Conservation (phyloP, 441 rosid species). For the Metrosideros polymorpha region DNA sequence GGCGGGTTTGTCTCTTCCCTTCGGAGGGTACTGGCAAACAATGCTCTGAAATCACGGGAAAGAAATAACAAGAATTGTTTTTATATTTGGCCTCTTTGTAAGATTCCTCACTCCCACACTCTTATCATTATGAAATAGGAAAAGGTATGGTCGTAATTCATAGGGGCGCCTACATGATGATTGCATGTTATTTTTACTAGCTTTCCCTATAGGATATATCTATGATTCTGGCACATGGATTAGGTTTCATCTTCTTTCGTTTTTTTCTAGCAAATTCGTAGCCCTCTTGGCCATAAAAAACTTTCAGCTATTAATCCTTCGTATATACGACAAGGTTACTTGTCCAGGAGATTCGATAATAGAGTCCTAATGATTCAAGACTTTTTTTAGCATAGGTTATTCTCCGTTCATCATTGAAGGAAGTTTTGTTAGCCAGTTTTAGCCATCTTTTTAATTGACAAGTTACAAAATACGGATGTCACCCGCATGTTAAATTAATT, state of each 20-base stretch:
- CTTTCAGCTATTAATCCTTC: not conserved
- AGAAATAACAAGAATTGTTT: not conserved
- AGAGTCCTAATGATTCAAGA: not conserved
- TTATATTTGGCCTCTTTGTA: not conserved
- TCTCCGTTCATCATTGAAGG: not conserved
- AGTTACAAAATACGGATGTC: not conserved
- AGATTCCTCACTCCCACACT: not conserved
- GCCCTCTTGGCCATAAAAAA: not conserved
- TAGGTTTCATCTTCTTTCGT: not conserved
- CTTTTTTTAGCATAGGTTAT: not conserved
- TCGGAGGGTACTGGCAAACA: not conserved
- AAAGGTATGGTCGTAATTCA: not conserved
- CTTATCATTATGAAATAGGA: not conserved
- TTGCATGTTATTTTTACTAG: not conserved
- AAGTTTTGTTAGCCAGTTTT: too few relatives aligned
- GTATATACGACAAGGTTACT: not conserved
- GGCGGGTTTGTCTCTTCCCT: not conserved
- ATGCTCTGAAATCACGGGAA: not conserved
- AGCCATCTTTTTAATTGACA: not conserved
- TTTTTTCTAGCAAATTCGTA: not conserved
- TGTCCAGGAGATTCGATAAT: not conserved
- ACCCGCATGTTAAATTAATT: not conserved
- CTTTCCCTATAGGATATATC: not conserved
- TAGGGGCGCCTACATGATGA: not conserved
- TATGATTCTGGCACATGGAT: not conserved